phyloP scores from a whole-genome alignment of 129 eudicot species.

The Lactuca saligna region DNA sequence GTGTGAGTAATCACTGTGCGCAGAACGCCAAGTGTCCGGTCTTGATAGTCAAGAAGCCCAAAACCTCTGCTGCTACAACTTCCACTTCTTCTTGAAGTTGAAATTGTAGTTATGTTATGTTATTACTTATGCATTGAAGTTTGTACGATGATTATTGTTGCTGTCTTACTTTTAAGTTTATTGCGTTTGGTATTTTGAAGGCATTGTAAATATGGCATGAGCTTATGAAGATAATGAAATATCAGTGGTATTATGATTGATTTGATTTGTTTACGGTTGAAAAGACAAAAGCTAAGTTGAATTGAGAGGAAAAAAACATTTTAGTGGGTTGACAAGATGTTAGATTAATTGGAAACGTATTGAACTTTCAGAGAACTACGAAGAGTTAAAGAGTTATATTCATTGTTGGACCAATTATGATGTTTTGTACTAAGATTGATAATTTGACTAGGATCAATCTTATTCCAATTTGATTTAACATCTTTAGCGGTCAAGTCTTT shows the following conservation, averaged over 20 bases:
- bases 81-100: conserved; percentile 12
- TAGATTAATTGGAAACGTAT: background rate
- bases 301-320: background rate
- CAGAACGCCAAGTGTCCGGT: conserved; percentile 78
- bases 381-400: too few relatives aligned
- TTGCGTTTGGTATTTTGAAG: background rate
- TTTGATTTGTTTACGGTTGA: background rate
- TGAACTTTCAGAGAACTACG: too few relatives aligned
- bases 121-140: background rate
- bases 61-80: conserved; percentile 23
- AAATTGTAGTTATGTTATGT: background rate
- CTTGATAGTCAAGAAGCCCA: conserved; percentile 80
- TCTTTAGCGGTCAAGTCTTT: too few relatives aligned
- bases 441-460: too few relatives aligned
- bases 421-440: too few relatives aligned
- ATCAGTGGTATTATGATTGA: background rate
- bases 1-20: conserved; percentile 90
- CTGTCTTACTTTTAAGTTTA: background rate
- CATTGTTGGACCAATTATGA: too few relatives aligned
- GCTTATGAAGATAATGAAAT: background rate
- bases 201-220: background rate
- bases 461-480: too few relatives aligned
- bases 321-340: background rate
- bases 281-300: conserved; percentile 4
- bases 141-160: background rate